A percentile compares a stretch with the other conserved stretches of the same genome.
Evolutionary conservation across 2,329 filamentous ascomycete species (phyloP).

Genomic region (Fusarium irregulare): DNA sequence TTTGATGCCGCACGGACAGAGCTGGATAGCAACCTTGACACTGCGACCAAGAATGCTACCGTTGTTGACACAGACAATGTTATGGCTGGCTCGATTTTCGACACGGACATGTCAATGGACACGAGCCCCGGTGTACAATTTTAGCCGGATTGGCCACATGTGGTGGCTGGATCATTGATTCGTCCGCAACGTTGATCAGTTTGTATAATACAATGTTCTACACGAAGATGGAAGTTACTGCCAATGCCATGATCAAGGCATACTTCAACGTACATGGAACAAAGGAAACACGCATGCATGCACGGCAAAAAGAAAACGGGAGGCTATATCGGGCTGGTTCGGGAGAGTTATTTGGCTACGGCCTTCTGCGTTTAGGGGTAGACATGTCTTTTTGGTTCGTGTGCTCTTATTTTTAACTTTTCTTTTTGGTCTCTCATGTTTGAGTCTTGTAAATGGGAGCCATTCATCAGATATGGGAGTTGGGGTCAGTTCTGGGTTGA

Average conservation of each 20-base stretch:
- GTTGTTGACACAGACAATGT: conserved; percentile 10
- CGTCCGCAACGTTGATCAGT: background rate
- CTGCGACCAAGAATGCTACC: conserved; percentile 42
- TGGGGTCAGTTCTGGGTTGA: conserved; percentile 5
- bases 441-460: conserved; percentile 10
- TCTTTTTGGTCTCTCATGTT: conserved; percentile 5
- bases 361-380: conserved; percentile 25
- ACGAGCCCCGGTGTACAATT: conserved; percentile 20
- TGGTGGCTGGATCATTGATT: background rate
- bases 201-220: conserved; percentile 28
- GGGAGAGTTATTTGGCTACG: conserved; percentile 19
- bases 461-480: conserved; percentile 13
- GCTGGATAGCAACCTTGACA: conserved; percentile 50
- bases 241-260: conserved; percentile 16
- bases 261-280: conserved; percentile 8
- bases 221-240: conserved; percentile 4
- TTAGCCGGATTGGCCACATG: background rate
- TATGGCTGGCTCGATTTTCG: conserved; percentile 38
- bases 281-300: conserved; percentile 20
- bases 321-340: conserved; percentile 33
- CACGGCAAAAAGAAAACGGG: conserved; percentile 22
- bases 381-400: conserved; percentile 6
- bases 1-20: conserved; percentile 53
- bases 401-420: conserved; percentile 2
- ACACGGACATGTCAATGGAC: conserved; percentile 20